Evolutionary conservation across 2,329 filamentous ascomycete genomes (phyloP).

Genomic region (Graphilbum ipis-grandicollis): DNA sequence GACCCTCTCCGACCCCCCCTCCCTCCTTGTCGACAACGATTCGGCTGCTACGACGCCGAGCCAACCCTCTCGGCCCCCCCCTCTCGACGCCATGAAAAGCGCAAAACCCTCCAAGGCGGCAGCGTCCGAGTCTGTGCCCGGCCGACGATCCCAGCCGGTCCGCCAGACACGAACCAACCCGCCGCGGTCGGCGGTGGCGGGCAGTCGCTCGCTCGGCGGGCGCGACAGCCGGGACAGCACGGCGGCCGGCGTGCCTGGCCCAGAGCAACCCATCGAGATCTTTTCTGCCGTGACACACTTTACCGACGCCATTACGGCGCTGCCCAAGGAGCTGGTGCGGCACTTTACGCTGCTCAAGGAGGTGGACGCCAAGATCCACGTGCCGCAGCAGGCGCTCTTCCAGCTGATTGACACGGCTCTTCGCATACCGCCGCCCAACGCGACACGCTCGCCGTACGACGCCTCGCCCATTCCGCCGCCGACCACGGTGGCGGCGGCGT

Average conservation of each 20-base stretch:
- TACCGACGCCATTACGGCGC: slow-evolving; percentile 76
- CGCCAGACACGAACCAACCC: slow-evolving; percentile 32
- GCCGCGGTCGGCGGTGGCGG: slow-evolving; percentile 32
- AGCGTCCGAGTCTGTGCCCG: slow-evolving; percentile 25
- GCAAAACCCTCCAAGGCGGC: slow-evolving; percentile 27
- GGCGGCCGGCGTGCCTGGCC: slow-evolving; percentile 23
- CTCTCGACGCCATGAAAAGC: slow-evolving; percentile 31
- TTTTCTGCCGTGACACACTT: slow-evolving; percentile 58
- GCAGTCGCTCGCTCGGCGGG: slow-evolving; percentile 16
- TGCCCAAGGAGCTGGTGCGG: slow-evolving; percentile 86
- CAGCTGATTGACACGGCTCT: slow-evolving; percentile 53
- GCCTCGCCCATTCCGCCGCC: slow-evolving; percentile 16
- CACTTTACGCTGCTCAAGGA: slow-evolving; percentile 95
- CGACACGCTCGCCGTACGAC: slow-evolving; percentile 24
- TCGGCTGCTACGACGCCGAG: background rate
- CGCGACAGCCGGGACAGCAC: slow-evolving; percentile 21
- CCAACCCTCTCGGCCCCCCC: background rate
- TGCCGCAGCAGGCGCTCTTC: slow-evolving; percentile 67
- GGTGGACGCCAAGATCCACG: slow-evolving; percentile 91
- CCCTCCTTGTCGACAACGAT: slow-evolving; percentile 1
- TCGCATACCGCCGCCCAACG: slow-evolving; percentile 28
- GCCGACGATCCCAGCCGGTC: slow-evolving; percentile 12
- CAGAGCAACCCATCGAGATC: slow-evolving; percentile 46
- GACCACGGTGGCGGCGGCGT: background rate
- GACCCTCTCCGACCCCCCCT: background rate